Evolutionary conservation across 192 early-diverging fungal genomes (phyloP), one percentile per base, ranked within the genome.

Genomic region (Pilobolus umbonatus): DNA sequence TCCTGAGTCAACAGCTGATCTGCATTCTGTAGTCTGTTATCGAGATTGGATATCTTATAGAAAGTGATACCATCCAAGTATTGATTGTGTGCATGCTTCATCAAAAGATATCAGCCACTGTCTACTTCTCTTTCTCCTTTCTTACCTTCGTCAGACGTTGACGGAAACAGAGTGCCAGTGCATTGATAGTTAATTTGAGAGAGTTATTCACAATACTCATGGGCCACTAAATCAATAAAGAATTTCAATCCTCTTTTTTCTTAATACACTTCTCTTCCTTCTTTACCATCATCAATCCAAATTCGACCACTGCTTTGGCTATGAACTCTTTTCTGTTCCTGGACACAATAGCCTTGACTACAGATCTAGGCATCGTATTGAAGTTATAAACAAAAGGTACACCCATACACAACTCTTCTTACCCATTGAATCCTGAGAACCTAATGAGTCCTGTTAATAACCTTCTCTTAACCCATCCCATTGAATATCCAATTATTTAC

Each of bases 1-100:
- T 89, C 85, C 75, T 85, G 81, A 1, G 82, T 82, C 36, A 85
- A 50, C 12, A 81, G 60, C 62, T 90, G 88, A 72, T 89, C 87
- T 0, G 83, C 79, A 58, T 88, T 87, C 51, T 86, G 81, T 57
- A 88, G 78, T 34, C 89, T 72, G 45, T 90, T 85, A 59, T 91
- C 89, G 25, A 91, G 73, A 70, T 90, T 90, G 28, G 85, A 83
- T 25, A 89, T 80, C 64, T 91, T 89, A 76, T 89, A 91, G 60
- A 89, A 91, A 4, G 85, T 86, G 68, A 88, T 88, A 43, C 83
- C 85, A 51, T 72, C 68, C 31, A 89, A 61, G 60, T 91, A 91
- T 64, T 83, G 73, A 34, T 80, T 73, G 50, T 92, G 87, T 29
- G 80, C 77, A 55, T 76, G 66, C 72, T 81, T 66, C 34, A 21